Evolutionary conservation across 2,329 filamentous ascomycete genomes (phyloP).

Genomic region (Fusarium avenaceum): DNA sequence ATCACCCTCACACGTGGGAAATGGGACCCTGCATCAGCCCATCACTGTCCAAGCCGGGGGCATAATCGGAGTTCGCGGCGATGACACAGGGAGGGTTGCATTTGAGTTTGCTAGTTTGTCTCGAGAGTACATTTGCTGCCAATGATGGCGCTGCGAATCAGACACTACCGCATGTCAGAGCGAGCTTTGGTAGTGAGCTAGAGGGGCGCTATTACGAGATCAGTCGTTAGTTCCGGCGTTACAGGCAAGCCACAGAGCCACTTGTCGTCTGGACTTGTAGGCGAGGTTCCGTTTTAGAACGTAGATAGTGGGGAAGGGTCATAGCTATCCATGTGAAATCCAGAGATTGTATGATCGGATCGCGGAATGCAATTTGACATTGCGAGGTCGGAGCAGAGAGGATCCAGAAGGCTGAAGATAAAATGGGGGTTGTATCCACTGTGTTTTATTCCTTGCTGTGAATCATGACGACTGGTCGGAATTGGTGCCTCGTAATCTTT

Average conservation of each 20-base stretch:
- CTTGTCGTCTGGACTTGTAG: constrained; percentile 4
- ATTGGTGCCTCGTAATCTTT: no score
- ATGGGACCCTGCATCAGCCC: constrained; percentile 4
- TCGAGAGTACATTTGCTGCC: background rate
- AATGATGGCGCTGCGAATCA: constrained; percentile 2
- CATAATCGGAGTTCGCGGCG: background rate
- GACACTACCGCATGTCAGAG: background rate
- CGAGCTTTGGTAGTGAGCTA: background rate
- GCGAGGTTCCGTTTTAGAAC: constrained; percentile 23
- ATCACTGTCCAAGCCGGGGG: background rate
- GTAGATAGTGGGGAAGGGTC: background rate
- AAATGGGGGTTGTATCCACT: background rate
- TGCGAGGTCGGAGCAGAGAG: constrained; percentile 6
- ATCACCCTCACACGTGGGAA: constrained; percentile 14
- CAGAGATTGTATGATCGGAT: background rate
- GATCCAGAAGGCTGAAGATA: constrained; percentile 2
- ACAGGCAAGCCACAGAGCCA: constrained; percentile 8
- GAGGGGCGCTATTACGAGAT: constrained; percentile 12
- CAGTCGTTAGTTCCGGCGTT: constrained; percentile 1
- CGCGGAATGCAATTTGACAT: background rate
- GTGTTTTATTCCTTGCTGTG: no score
- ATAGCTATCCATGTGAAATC: background rate
- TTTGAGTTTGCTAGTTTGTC: constrained; percentile 12
- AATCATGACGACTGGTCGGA: no score
- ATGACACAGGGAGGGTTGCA: no score